These are phyloP conservation scores for Sarocladium oryzae DNA, from an alignment of 2,329 filamentous ascomycete genomes.

Conservation along the genomic window DNA sequence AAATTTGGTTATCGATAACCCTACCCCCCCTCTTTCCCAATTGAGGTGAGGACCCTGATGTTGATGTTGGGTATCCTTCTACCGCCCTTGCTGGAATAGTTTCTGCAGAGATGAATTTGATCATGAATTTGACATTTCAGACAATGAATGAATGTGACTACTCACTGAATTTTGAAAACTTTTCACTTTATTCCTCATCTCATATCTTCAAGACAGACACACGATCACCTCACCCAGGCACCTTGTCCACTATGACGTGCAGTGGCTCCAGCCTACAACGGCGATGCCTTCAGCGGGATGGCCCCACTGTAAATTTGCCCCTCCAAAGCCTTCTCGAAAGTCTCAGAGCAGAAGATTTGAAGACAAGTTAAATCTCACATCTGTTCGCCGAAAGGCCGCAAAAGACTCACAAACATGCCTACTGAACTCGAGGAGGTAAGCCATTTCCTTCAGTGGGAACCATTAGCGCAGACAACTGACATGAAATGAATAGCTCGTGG, in stretches of 20 bases:
- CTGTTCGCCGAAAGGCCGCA: neutral
- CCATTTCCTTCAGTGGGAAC: too few species aligned
- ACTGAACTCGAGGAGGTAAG: constrained; percentile 70
- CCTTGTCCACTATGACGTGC: constrained; percentile 7
- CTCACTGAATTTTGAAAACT: too few species aligned
- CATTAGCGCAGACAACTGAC: neutral
- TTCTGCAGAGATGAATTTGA: neutral
- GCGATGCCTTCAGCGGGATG: constrained; percentile 6
- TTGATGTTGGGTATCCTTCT: too few species aligned
- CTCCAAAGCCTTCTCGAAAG: constrained; percentile 8
- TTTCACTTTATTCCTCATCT: too few species aligned
- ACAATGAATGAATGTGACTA: too few species aligned
- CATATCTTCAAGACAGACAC: too few species aligned
- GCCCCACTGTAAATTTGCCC: constrained; percentile 11
- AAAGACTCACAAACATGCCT: constrained; percentile 46
- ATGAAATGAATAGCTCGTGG: constrained; percentile 62
- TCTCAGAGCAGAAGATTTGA: constrained; percentile 11
- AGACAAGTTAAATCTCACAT: constrained; percentile 9
- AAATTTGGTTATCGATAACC: constrained; percentile 20
- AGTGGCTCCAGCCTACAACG: neutral
- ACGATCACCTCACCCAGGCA: too few species aligned
- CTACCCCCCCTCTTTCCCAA: constrained; percentile 28
- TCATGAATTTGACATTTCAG: neutral
- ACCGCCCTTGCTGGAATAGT: constrained; percentile 22
- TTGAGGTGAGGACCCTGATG: constrained; percentile 13